Base-by-base conservation (phyloP, 176 grass and related monocot genomes). In the Triticum turgidum region DNA sequence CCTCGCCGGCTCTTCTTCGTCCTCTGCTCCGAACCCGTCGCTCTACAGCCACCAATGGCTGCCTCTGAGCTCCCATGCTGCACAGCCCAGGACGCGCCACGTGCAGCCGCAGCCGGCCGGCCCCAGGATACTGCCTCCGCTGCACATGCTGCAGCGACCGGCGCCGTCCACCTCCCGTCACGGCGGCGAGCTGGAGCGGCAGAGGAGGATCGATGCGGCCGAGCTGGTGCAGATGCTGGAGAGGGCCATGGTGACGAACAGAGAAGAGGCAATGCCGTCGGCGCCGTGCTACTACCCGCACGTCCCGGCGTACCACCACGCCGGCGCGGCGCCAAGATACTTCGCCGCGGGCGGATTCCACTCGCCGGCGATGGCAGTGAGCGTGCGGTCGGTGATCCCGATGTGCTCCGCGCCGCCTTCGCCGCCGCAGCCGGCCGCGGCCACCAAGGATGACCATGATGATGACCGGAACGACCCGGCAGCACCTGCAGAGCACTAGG, bases 311-410 rank as follows among this genome's bases (percentile, higher is more conserved):
- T 91, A 76, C 76, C 75, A 83, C 37, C 61, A 78, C 69, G 45
- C 25, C 58, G 25, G 18, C 66, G 73, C 80, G 20, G 73, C 84
- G 34, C 12, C 84, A 66, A 90, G 85, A 34, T 79, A 59, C 14
- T 68, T 90, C 34, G 24, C 35, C 25, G 13, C 88, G 25, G 77
- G 84, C 15, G 85, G 85, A 45, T 87, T 75, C 89, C 89, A 91
- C 47, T 90, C 94, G 32, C 89, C 94, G 71, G 89, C 91, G 7
- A 91, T 91, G 82, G 90, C 92, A 6, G 94, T 96, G 87, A 90
- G 88, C 68, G 63, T 96, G 77, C 89, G 94, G 49, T 91, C 94
- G 0, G 94, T 96, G 52, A 78, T 96, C 68, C 94, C 94, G 0
- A 91, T 96, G 11, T 96, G 76, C 77, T 87, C 91, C 38, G 87